Evolutionary conservation across 2,329 filamentous ascomycete species (phyloP), one percentile per base, ranked within the genome.

Genomic region (Xylariaceae sp.): DNA sequence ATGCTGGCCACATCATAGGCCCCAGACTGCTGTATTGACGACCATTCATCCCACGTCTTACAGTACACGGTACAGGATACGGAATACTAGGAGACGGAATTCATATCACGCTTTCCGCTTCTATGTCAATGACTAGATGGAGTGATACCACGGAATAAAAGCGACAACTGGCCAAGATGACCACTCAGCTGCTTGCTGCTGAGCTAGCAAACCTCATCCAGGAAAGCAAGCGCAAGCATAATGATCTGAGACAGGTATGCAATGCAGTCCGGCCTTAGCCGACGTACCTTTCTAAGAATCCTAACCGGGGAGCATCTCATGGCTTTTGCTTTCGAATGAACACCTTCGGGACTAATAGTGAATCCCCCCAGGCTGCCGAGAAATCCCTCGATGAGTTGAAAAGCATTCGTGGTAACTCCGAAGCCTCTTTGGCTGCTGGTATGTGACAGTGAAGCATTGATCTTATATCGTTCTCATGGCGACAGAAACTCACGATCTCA

Each of bases 201-300:
- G 92, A 97, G 82, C 84, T 97, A 73, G 85, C 88, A 71, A 95
- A 90, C 77, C 85, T 97, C 73, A 88, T 96, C 69, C 90, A 95
- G 75, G 94, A 99, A 79, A 94, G 92, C 73, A 97, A 96, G 77
- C 85, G 93, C 70, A 97, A 96, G 76, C 88, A 97, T 74, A 85
- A 88, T 67, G 94, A 97, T 69, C 81, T 99, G 56, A 86, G 89
- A 78, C 89, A 89, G 82, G 89, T 88, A 76, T 69, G 82, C 74
- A 59, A 18, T 41, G 4, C 55, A 39, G 13, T 18, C 17, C 34
- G 2, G 15, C 52, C 8, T 47, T 10, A 11, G 13, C 37, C n/a
- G 35, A 35, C 17, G 10, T 34, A 2, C 18, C 4, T 9, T 13
- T 30, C 4, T 30, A 30, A 30, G 8, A 35, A 34, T 10, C 23